Conservation (phyloP, 176 grass and related monocot species). For the Panicum miliaceum region DNA sequence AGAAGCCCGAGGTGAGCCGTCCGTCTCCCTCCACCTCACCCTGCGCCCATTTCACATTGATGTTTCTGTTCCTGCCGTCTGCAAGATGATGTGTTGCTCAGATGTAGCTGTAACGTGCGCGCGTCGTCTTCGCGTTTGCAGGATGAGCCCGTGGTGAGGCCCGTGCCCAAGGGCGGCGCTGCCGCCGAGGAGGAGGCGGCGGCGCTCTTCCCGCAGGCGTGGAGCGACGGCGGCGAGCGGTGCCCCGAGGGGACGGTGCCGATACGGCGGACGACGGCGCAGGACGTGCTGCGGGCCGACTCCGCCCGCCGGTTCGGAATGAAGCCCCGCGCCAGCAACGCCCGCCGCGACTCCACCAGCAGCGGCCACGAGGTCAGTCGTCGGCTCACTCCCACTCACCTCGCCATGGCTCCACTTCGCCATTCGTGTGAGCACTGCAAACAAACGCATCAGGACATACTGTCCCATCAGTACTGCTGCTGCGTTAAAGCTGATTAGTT, state of each 20-base stretch:
- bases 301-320: slow-evolving; percentile 65
- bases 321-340: slow-evolving; percentile 50
- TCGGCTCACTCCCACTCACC: neutral
- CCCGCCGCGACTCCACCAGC: slow-evolving; percentile 78
- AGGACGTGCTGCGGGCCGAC: slow-evolving; percentile 54
- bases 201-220: slow-evolving; percentile 56
- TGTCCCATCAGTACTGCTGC: neutral
- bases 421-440: neutral
- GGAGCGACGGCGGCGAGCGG: slow-evolving; percentile 56
- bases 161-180: neutral
- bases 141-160: slow-evolving; percentile 60
- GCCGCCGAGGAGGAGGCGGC: neutral
- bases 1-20: slow-evolving; percentile 58
- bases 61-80: neutral
- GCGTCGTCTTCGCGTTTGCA: neutral
- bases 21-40: too few relatives aligned
- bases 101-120: too few relatives aligned
- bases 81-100: neutral
- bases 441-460: neutral
- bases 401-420: neutral
- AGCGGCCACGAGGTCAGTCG: slow-evolving; percentile 76
- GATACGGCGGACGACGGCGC: slow-evolving; percentile 58
- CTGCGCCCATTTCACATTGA: neutral
- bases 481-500: slow-evolving; percentile 21
- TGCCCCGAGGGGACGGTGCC: slow-evolving; percentile 71